Conservation (phyloP, 192 early-diverging fungal genomes). For the Mortierella claussenii region DNA sequence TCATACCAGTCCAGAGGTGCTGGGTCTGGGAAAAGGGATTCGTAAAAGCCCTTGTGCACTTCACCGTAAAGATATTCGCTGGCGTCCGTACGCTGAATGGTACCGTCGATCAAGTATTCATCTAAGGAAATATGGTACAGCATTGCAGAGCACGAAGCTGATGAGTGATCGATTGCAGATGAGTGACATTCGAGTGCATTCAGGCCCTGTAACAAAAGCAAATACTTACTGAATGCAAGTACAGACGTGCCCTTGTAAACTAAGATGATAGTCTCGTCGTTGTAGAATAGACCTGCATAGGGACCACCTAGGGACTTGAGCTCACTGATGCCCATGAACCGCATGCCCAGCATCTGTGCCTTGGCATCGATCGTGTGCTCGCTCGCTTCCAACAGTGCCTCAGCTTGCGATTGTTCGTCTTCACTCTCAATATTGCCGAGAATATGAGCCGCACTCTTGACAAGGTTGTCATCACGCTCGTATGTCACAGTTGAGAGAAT, state of each 20-base stretch:
- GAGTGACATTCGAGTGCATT: not conserved
- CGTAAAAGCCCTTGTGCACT: conserved; percentile 68
- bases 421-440: conserved; percentile 16
- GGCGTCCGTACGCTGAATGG: conserved; percentile 60
- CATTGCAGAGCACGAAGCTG: not conserved
- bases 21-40: conserved; percentile 56
- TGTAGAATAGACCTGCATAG: conserved; percentile 61
- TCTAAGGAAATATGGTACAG: conserved; percentile 11
- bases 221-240: conserved; percentile 41
- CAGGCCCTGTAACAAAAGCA: not conserved
- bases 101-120: conserved; percentile 60
- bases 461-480: conserved; percentile 56
- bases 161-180: too few species aligned
- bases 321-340: conserved; percentile 59
- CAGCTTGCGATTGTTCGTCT: conserved; percentile 19
- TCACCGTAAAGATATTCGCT: conserved; percentile 60
- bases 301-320: conserved; percentile 62
- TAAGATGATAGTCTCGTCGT: conserved; percentile 57
- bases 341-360: conserved; percentile 28
- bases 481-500: conserved; percentile 58
- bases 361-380: conserved; percentile 47
- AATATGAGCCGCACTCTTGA: conserved; percentile 48
- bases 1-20: conserved; percentile 11
- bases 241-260: conserved; percentile 63
- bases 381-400: conserved; percentile 31